Evolutionary conservation across 1,139 yeast genomes (phyloP).

Genomic region (Meyerozyma guilliermondii): DNA sequence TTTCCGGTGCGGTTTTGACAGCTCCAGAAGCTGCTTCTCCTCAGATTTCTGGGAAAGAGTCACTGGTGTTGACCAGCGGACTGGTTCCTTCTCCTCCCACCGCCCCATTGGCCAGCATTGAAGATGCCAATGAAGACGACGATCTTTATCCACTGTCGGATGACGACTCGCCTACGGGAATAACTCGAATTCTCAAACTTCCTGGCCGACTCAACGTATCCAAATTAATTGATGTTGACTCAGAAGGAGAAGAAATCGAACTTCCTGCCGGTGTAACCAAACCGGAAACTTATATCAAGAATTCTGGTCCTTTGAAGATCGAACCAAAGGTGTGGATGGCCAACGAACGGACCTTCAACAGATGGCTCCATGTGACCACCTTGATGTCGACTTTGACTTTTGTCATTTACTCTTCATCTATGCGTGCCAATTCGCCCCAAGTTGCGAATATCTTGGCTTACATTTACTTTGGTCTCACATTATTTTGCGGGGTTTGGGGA

Average conservation of each 20-base stretch:
- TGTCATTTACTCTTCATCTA: constrained; percentile 74
- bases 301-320: constrained; percentile 86
- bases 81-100: constrained; percentile 1
- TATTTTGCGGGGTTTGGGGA: constrained; percentile 88
- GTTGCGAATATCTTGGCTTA: constrained; percentile 69
- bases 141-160: constrained; percentile 21
- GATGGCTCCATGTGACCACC: constrained; percentile 93
- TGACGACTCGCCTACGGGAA: constrained; percentile 14
- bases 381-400: constrained; percentile 83
- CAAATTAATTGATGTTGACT: constrained; percentile 58
- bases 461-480: constrained; percentile 70
- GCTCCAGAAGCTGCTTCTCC: not conserved
- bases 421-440: constrained; percentile 50
- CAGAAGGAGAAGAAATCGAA: constrained; percentile 79
- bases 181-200: constrained; percentile 20
- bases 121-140: constrained; percentile 7
- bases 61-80: constrained; percentile 1
- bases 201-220: constrained; percentile 24
- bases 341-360: constrained; percentile 92
- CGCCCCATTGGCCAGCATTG: not conserved
- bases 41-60: constrained; percentile 9
- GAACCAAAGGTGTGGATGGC: constrained; percentile 99
- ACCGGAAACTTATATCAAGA: constrained; percentile 75
- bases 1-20: constrained; percentile 32
- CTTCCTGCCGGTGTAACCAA: constrained; percentile 86